These are phyloP conservation scores for Russula sp. DNA, from an alignment of 768 basidiomycete genomes.

Conservation along the genomic window DNA sequence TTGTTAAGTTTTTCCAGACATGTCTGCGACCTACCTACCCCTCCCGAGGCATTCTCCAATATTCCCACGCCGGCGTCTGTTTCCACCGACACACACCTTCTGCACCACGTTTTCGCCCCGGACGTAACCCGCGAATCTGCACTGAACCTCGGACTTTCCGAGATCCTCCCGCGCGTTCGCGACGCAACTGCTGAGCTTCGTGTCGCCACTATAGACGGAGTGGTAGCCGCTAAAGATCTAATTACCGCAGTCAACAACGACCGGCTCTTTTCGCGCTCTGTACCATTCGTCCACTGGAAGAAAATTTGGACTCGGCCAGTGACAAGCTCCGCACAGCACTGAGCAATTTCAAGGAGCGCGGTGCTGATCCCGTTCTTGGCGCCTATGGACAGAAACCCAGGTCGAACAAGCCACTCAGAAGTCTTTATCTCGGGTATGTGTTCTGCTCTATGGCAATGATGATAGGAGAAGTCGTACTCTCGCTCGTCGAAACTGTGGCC, in stretches of 20 bases:
- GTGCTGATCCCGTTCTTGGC: conserved; percentile 39
- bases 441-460: conserved; percentile 46
- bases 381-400: conserved; percentile 19
- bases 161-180: conserved; percentile 40
- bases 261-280: conserved; percentile 34
- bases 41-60: conserved; percentile 22
- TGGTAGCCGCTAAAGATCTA: conserved; percentile 34
- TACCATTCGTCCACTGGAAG: conserved; percentile 28
- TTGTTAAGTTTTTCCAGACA: conserved; percentile 39
- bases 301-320: conserved; percentile 33
- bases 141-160: conserved; percentile 36
- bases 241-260: conserved; percentile 39
- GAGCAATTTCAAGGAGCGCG: conserved; percentile 36
- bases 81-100: conserved; percentile 40
- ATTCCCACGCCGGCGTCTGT: conserved; percentile 17
- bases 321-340: conserved; percentile 35
- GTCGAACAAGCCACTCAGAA: conserved; percentile 36
- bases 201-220: conserved; percentile 34
- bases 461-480: conserved; percentile 40
- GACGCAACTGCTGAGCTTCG: conserved; percentile 40
- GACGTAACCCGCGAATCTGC: conserved; percentile 35
- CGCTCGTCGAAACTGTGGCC: conserved; percentile 40
- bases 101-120: conserved; percentile 37
- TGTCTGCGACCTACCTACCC: conserved; percentile 31
- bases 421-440: conserved; percentile 51